Evolutionary conservation across 2,329 filamentous ascomycete species (phyloP).

Genomic region (Aspergillus carbonarius): DNA sequence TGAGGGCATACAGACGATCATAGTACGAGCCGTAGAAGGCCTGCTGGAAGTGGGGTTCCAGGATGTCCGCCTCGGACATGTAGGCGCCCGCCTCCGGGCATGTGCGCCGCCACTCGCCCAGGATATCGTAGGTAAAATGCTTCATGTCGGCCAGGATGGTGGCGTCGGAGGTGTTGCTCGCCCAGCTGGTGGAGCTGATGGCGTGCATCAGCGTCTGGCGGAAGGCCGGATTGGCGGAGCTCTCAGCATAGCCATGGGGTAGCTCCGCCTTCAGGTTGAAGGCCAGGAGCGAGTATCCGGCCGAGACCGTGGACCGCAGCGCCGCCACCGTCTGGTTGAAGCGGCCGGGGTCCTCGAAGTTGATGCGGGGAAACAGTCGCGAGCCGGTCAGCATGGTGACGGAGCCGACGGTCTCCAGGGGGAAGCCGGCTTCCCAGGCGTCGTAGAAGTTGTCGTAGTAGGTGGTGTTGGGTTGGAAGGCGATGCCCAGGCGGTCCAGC

Average conservation of each 20-base stretch:
- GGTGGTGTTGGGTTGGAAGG: constrained; percentile 23
- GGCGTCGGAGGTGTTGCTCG: constrained; percentile 30
- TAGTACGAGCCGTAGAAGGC: constrained; percentile 34
- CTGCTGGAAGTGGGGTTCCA: constrained; percentile 32
- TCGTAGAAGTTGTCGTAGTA: constrained; percentile 31
- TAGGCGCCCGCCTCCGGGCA: constrained; percentile 28
- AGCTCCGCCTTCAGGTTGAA: constrained; percentile 36
- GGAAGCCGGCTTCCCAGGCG: constrained; percentile 29
- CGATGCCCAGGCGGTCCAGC: constrained; percentile 25
- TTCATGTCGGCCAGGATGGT: constrained; percentile 33
- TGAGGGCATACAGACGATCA: constrained; percentile 38
- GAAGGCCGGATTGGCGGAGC: constrained; percentile 27
- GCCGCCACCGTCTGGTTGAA: constrained; percentile 33
- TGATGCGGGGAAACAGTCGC: constrained; percentile 37
- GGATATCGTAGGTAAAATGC: constrained; percentile 19
- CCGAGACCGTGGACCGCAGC: constrained; percentile 21
- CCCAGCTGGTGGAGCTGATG: constrained; percentile 26
- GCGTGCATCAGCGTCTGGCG: constrained; percentile 27
- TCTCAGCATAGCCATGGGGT: constrained; percentile 14
- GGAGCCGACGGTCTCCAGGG: constrained; percentile 24
- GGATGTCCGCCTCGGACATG: constrained; percentile 53
- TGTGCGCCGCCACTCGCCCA: constrained; percentile 26
- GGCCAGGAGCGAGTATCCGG: constrained; percentile 29
- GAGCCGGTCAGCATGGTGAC: constrained; percentile 26
- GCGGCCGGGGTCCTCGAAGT: constrained; percentile 28